Evolutionary conservation across 768 basidiomycete species (phyloP), one percentile per base, ranked within the genome.

Genomic region (Boletus sensibilis): DNA sequence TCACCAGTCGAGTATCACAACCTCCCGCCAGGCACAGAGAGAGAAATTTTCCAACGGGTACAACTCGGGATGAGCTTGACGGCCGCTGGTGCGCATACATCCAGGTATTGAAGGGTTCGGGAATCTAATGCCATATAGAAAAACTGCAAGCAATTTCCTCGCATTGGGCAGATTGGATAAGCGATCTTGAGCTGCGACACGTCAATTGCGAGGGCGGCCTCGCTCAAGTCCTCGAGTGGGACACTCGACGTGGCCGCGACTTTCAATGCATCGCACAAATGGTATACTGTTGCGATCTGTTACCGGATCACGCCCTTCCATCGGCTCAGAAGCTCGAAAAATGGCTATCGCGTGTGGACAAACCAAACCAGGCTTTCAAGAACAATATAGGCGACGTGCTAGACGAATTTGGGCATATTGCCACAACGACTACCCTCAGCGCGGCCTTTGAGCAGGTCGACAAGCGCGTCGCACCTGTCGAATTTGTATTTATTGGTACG

Each of bases 21-120:
- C 29, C 72, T 93, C 1, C 68, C 77, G 2, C 76, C 81, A 13
- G 75, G 76, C 6, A 73, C 77, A 5, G 90, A 93, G 68, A 82
- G 90, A 47, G 91, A 93, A 51, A 85, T 92, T 21, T 91, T 90
- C 64, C 87, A 90, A 62, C 78, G 92, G 27, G 91, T 94, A 16
- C 92, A 94, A 62, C 70, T 93, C 39, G 91, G 91, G 52, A 83
- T 90, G 74, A 75, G 82, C 16, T 75, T 94, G 45, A 86, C 87
- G 9, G 80, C 85, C 21, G 87, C 90, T 67, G 88, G 90, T 87
- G 63, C 35, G 55, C 25, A 50, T 18, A 16, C 34, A 25, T 21
- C 13, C 33, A 10, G 14, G 13, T 20, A 2, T 33, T n/a, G 0
- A 7, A 13, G 16, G 43, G 21, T 10, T 1, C 11, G 20, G 21